Evolutionary conservation across 1,284 basidiomycete species (phyloP).

Genomic region (Hemileia vastatrix): DNA sequence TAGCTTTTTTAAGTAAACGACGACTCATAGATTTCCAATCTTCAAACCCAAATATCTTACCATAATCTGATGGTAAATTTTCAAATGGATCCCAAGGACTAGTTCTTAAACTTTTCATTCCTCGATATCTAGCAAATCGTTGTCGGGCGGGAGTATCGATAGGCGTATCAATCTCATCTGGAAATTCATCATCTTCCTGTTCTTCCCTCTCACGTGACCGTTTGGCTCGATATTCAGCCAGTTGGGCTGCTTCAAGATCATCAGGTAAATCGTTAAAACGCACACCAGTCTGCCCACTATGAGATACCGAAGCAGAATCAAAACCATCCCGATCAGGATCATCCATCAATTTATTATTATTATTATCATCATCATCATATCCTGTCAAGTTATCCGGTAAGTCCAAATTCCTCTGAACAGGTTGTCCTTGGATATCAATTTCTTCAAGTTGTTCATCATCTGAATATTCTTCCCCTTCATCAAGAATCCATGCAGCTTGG

Average conservation of each 20-base stretch:
- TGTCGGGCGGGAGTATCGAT: conserved; percentile 68
- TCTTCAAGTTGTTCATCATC: conserved; percentile 51
- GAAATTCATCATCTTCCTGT: conserved; percentile 67
- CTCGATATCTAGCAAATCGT: conserved; percentile 88
- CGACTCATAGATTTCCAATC: conserved; percentile 80
- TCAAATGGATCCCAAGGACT: conserved; percentile 97
- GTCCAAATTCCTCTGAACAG: neutral
- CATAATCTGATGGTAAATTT: conserved; percentile 88
- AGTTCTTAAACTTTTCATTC: conserved; percentile 82
- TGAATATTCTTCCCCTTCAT: conserved; percentile 20
- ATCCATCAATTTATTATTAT: conserved; percentile 36
- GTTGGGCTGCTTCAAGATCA: conserved; percentile 35
- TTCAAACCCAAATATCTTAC: conserved; percentile 92
- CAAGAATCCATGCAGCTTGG: conserved; percentile 80
- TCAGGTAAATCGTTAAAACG: conserved; percentile 24
- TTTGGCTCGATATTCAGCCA: conserved; percentile 22
- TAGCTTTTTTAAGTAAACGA: conserved; percentile 50
- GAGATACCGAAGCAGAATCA: conserved; percentile 38
- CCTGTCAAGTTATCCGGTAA: conserved; percentile 15
- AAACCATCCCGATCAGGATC: conserved; percentile 31
- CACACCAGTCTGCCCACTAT: too few species aligned
- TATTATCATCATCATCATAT: conserved; percentile 49
- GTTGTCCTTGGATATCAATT: neutral
- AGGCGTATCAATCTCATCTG: conserved; percentile 97
- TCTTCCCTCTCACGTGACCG: conserved; percentile 1